Evolutionary conservation across 768 basidiomycete species (phyloP).

Genomic region (Agaricus blazei): DNA sequence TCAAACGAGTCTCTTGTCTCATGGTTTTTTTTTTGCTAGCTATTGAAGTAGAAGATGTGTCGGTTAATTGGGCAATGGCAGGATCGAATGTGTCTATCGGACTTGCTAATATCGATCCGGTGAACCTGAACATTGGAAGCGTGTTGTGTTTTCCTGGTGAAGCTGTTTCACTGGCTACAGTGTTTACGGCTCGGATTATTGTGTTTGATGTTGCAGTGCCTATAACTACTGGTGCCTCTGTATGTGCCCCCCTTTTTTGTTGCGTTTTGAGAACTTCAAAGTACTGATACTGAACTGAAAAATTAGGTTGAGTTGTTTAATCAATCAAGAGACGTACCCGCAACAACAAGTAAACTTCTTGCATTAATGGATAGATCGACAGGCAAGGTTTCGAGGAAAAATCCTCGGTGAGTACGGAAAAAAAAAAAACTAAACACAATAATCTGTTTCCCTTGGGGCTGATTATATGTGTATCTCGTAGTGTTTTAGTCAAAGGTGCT

Average conservation of each 20-base stretch:
- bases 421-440: not conserved
- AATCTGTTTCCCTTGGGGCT: not conserved
- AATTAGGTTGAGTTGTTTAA: slow-evolving; percentile 87
- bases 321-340: slow-evolving; percentile 90
- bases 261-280: not conserved
- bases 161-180: slow-evolving; percentile 68
- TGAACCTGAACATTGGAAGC: slow-evolving; percentile 82
- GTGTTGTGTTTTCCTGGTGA: slow-evolving; percentile 77
- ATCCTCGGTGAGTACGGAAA: slow-evolving; percentile 60
- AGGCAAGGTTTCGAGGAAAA: slow-evolving; percentile 67
- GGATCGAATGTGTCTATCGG: slow-evolving; percentile 88
- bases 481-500: slow-evolving; percentile 78
- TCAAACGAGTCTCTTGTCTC: not conserved
- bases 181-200: slow-evolving; percentile 84
- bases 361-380: slow-evolving; percentile 73
- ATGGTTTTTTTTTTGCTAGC: slow-evolving; percentile 36
- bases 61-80: slow-evolving; percentile 81
- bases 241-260: slow-evolving; percentile 30
- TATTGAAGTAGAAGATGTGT: slow-evolving; percentile 78
- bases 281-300: not conserved
- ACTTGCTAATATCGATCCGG: slow-evolving; percentile 77
- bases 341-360: slow-evolving; percentile 78
- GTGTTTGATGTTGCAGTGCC: slow-evolving; percentile 91
- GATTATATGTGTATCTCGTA: slow-evolving; percentile 20
- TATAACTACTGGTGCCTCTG: slow-evolving; percentile 82